Conservation (phyloP, 768 basidiomycete species). For the Naganishia randhawae region DNA sequence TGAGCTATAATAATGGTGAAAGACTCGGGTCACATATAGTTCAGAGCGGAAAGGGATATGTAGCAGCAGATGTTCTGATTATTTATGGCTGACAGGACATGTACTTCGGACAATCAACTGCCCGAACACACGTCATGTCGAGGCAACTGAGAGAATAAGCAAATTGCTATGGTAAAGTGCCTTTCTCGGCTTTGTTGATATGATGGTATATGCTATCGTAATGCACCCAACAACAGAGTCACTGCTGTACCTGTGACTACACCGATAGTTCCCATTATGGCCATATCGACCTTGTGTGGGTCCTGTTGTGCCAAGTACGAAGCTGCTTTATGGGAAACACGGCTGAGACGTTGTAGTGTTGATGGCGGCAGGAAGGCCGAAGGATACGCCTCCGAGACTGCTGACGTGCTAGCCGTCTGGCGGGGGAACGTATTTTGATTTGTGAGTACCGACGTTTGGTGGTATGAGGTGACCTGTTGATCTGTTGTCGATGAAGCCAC, state of each 20-base stretch:
- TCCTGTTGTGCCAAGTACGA: constrained; percentile 7
- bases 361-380: not conserved
- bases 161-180: too few species aligned
- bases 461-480: not conserved
- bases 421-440: not conserved
- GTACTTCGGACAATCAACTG: too few species aligned
- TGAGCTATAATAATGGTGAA: not conserved
- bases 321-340: not conserved
- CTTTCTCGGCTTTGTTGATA: too few species aligned
- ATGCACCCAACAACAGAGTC: not conserved
- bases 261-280: constrained; percentile 14
- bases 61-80: too few species aligned
- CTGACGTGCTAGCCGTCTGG: not conserved
- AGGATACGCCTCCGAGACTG: not conserved
- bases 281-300: constrained; percentile 18
- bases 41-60: not conserved
- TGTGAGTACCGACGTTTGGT: not conserved
- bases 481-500: not conserved
- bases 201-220: not conserved
- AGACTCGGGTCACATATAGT: not conserved
- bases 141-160: too few species aligned
- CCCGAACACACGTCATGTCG: too few species aligned
- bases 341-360: not conserved
- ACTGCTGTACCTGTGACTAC: not conserved
- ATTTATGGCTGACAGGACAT: too few species aligned